These are phyloP conservation scores for Ogataea naganishii DNA, from an alignment of 805 yeast genomes.

Conservation along the genomic window DNA sequence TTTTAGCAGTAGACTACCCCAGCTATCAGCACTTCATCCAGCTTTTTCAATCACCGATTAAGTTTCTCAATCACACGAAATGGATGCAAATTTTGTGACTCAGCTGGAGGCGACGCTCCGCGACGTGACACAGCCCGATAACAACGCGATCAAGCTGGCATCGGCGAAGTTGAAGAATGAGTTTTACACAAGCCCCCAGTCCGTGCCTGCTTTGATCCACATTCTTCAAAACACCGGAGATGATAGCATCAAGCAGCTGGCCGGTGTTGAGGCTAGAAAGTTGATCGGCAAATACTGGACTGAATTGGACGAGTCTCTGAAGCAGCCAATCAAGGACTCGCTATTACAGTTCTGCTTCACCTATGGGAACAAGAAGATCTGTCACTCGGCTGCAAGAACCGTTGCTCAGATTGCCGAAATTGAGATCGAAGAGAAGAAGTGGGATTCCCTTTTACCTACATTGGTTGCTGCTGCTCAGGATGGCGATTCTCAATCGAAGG, in stretches of 20 bases:
- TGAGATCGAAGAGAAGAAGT: slow-evolving; percentile 56
- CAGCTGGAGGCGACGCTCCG: slow-evolving; percentile 72
- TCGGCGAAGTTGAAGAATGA: slow-evolving; percentile 65
- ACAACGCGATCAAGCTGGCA: slow-evolving; percentile 75
- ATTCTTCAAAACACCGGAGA: slow-evolving; percentile 63
- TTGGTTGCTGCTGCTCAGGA: slow-evolving; percentile 62
- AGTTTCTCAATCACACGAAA: slow-evolving; percentile 15
- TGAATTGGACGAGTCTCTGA: slow-evolving; percentile 35
- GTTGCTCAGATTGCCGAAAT: slow-evolving; percentile 76
- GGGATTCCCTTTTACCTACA: slow-evolving; percentile 72
- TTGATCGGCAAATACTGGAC: slow-evolving; percentile 69
- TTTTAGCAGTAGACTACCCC: too few relatives aligned
- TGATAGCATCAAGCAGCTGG: slow-evolving; percentile 74
- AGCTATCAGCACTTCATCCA: too few relatives aligned
- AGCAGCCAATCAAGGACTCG: slow-evolving; percentile 56
- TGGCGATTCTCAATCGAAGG: slow-evolving; percentile 44
- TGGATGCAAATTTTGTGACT: slow-evolving; percentile 66
- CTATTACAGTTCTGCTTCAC: slow-evolving; percentile 61
- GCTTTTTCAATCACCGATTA: too few relatives aligned
- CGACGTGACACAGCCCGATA: slow-evolving; percentile 75
- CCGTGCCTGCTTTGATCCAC: slow-evolving; percentile 78
- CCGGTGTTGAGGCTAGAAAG: slow-evolving; percentile 96
- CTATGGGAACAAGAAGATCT: slow-evolving; percentile 53
- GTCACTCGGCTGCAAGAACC: slow-evolving; percentile 87
- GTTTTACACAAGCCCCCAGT: slow-evolving; percentile 59